Evolutionary conservation across 441 rosid genomes (phyloP), one percentile per base, ranked within the genome.

Genomic region (Manihot esculenta): DNA sequence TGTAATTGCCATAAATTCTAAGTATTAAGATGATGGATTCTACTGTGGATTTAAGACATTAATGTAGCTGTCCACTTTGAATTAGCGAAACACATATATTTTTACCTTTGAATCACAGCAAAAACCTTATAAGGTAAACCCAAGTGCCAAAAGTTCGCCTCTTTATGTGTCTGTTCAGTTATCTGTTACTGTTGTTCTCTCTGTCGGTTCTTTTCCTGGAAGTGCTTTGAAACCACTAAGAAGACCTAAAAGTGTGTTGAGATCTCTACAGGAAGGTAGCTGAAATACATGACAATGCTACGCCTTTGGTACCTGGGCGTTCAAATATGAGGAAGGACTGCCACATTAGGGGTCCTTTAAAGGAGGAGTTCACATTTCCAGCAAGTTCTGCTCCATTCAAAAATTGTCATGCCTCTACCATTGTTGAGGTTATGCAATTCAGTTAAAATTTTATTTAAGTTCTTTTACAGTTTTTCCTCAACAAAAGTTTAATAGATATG

Each of bases 351-450:
- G 77, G 77, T 66, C 77, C 76, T 13, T 6, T 86, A 66, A 65
- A 68, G 65, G 93, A 86, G 82, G 91, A 88, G 60, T 88, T 88
- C 74, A 94, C 97, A 35, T 88, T 85, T 78, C 79, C 84, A n/a
- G 84, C 84, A 72, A 72, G 72, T 70, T 90, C 97, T 57, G 88
- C 85, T 72, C 92, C 97, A 8, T 94, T 92, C 71, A 73, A 87
- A 68, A 89, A 82, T 79, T 94, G 96, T 66, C 99, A 94, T 70
- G 97, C 98, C 21, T 92, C 97, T 44, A 94, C 94, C 79, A 90
- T 92, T 60, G 92, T 87, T 18, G 96, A 94, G 97, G 95, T 89
- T 49, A 45, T 64, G 62, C 63, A 73, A 38, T 70, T 54, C 53
- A 24, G 3, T 69, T 56, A 20, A 33, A 26, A 30, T 68, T 17